Conservation (phyloP, 1,284 basidiomycete species). For the Vanrija sp. region DNA sequence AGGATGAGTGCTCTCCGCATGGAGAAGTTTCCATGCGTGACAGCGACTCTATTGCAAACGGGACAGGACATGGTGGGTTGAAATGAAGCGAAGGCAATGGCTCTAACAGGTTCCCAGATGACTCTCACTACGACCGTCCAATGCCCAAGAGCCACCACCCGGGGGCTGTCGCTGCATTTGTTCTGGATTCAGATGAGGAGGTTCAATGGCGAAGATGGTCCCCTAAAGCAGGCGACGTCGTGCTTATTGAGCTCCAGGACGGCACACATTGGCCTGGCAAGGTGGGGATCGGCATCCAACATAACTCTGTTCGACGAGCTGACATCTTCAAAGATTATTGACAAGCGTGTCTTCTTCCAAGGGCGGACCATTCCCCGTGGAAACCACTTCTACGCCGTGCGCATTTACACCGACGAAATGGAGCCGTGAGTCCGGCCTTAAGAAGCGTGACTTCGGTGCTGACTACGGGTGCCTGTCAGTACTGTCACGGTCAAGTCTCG, state of each 20-base stretch:
- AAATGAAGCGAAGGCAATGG: background rate
- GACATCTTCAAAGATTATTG: slow-evolving; percentile 32
- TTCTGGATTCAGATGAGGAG: slow-evolving; percentile 31
- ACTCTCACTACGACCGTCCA: slow-evolving; percentile 7
- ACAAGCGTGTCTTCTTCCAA: slow-evolving; percentile 40
- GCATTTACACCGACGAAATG: slow-evolving; percentile 35
- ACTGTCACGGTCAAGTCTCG: slow-evolving; percentile 41
- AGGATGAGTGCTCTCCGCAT: background rate
- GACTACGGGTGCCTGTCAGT: slow-evolving; percentile 12
- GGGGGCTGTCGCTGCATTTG: slow-evolving; percentile 26
- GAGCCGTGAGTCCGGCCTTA: slow-evolving; percentile 26
- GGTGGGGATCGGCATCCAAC: slow-evolving; percentile 13
- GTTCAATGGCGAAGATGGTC: slow-evolving; percentile 37
- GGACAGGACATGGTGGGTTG: background rate
- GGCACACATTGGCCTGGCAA: slow-evolving; percentile 38
- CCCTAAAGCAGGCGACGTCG: slow-evolving; percentile 34
- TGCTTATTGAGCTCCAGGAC: slow-evolving; percentile 33
- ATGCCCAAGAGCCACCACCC: slow-evolving; percentile 27
- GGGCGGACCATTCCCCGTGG: slow-evolving; percentile 39
- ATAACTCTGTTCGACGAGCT: background rate
- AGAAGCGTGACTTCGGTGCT: too few relatives aligned
- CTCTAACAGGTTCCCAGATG: background rate
- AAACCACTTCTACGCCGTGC: slow-evolving; percentile 41
- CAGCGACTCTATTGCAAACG: slow-evolving; percentile 1
- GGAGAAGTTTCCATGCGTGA: slow-evolving; percentile 12